Evolutionary conservation across 345 rosid species (phyloP), one percentile per base, ranked within the genome.

Genomic region (Fremontodendron californicum): DNA sequence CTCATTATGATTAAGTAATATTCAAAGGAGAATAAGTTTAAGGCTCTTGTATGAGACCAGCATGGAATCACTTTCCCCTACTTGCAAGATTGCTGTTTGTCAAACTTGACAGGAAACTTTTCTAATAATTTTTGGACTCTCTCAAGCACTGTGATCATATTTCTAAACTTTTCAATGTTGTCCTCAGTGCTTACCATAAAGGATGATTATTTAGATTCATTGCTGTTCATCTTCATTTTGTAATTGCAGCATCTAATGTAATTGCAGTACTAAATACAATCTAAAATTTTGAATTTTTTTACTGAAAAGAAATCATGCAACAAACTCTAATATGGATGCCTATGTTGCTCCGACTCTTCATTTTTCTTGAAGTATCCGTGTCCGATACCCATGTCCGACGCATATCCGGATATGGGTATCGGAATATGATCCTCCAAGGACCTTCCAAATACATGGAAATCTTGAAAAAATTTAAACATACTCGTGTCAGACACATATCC

Each of bases 281-380:
- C 57, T 31, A 6, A 46, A 58, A 9, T 58, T 57, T 25, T 33
- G 18, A 52, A n/a, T 31, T 23, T 25, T 33, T 9, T 21, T 2
- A 49, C 16, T 15, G 33, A 69, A 78, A 81, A 69, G 16, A 23
- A 60, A 74, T 15, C 13, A 73, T 69, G 25, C 40, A 64, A 33
- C 54, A 58, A 78, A 63, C 33, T 70, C 15, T 75, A 39, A 31
- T 35, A 72, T 29, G 45, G 77, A 77, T 62, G 42, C 2, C n/a
- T n/a, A n/a, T n/a, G n/a, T n/a, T n/a, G n/a, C n/a, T n/a, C n/a
- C n/a, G n/a, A n/a, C n/a, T n/a, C n/a, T n/a, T n/a, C n/a, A n/a
- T n/a, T n/a, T n/a, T n/a, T n/a, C n/a, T n/a, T n/a, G n/a, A n/a
- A n/a, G n/a, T n/a, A n/a, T n/a, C n/a, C n/a, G n/a, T n/a, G n/a